Evolutionary conservation across 495 filamentous ascomycete species (phyloP), one percentile per base, ranked within the genome.

Genomic region (Polyplosphaeria fusca): DNA sequence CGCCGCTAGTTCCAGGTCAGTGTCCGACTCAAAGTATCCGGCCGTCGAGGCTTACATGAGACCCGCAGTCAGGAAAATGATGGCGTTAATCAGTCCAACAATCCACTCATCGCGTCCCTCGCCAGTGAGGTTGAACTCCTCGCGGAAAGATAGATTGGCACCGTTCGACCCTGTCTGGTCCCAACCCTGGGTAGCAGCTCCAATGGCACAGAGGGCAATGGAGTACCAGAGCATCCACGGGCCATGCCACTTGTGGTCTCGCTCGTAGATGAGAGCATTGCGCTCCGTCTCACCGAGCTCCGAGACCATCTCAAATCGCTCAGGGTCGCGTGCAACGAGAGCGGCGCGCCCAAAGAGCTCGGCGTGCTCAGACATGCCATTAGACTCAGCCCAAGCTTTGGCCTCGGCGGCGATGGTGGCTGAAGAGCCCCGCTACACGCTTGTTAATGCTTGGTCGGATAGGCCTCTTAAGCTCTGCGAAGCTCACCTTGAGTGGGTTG

Each of bases 171-270:
- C 69, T 2, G 61, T 65, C 28, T 69, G 60, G 64, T 68, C 58
- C 65, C 65, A 68, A 2, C 47, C 47, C 22, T 50, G 47, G 20
- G 61, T 64, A 27, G 66, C 69, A 20, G 71, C 67, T 7, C 64
- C 69, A 20, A 67, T 52, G 22, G 53, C 43, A 65, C 76, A 67
- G 59, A 81, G 70, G 19, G 56, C 63, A 39, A 77, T 74, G 18
- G 82, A 69, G 57, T 77, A 80, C 64, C 81, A 48, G 7, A 84
- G 72, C 63, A 69, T 68, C 70, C 68, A 76, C 22, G 81, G 79
- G 48, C 81, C 76, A 24, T 73, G 70, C 81, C 82, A 84, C 54
- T 78, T 78, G 47, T 56, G 52, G 43, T 56, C 52, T 1, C 52
- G 14, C 24, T 56, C 81, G 11, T 74, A 69, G 12, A 61, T 53